A percentile compares a stretch with the other conserved stretches of the same genome.
Conservation (phyloP, 164 flowering plant species). For the Berberis thunbergii region DNA sequence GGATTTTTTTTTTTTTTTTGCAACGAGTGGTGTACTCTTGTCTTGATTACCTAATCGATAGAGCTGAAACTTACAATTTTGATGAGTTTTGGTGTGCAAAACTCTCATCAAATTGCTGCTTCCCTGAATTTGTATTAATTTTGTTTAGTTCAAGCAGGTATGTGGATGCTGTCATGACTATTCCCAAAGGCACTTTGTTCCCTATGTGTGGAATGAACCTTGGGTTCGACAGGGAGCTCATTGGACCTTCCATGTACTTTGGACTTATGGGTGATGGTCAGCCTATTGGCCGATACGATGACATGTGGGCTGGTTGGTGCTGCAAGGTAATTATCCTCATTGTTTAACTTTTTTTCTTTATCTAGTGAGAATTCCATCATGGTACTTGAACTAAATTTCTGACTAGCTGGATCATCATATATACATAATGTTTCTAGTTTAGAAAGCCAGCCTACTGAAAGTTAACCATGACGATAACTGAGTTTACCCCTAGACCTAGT, state of each 20-base stretch:
- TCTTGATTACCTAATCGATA: background rate
- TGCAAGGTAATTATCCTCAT: conserved; percentile 15
- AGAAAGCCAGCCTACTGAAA: no score
- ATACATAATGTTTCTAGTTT: no score
- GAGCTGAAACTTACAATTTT: background rate
- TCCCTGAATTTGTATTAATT: conserved; percentile 12
- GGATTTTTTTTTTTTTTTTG: no score
- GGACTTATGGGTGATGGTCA: conserved; percentile 42
- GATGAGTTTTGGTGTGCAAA: background rate
- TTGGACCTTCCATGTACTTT: conserved; percentile 48
- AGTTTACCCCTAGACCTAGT: no score
- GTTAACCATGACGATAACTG: no score
- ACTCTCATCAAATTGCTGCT: background rate
- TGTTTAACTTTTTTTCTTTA: background rate
- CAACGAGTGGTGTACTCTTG: no score
- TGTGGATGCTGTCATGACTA: conserved; percentile 43
- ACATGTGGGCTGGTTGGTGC: conserved; percentile 42
- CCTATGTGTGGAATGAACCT: conserved; percentile 54
- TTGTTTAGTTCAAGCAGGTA: conserved; percentile 27
- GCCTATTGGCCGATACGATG: conserved; percentile 32
- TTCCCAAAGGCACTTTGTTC: conserved; percentile 38
- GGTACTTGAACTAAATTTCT: no score
- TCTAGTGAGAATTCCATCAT: background rate
- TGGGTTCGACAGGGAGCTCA: conserved; percentile 34
- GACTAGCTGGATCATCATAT: no score